These are phyloP conservation scores for Ganoderma sp. DNA, from an alignment of 1,284 basidiomycete species.

Conservation along the genomic window DNA sequence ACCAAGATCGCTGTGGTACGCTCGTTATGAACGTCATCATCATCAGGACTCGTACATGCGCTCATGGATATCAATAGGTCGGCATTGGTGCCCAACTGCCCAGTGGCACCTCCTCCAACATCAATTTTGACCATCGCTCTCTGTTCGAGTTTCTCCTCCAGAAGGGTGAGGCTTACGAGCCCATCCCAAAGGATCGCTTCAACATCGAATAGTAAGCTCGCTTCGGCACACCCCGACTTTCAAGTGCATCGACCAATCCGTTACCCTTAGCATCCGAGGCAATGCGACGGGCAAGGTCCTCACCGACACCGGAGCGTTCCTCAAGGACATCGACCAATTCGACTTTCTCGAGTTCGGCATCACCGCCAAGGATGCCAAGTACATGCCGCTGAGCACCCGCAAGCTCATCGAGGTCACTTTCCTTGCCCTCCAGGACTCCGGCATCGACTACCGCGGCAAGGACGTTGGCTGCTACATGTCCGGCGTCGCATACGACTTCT, in stretches of 20 bases:
- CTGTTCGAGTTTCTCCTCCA: slow-evolving; percentile 48
- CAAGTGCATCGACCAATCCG: neutral
- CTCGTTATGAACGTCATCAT: neutral
- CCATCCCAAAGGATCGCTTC: slow-evolving; percentile 44
- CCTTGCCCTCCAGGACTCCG: slow-evolving; percentile 48
- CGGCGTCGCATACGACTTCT: slow-evolving; percentile 30
- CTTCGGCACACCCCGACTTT: neutral
- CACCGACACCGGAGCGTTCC: slow-evolving; percentile 42
- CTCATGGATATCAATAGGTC: slow-evolving; percentile 35
- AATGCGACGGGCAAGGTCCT: slow-evolving; percentile 1
- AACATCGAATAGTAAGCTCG: slow-evolving; percentile 39
- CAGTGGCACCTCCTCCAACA: slow-evolving; percentile 36
- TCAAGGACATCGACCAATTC: slow-evolving; percentile 46
- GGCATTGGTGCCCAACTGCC: slow-evolving; percentile 49
- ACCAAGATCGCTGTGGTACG: slow-evolving; percentile 3
- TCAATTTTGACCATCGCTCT: slow-evolving; percentile 44
- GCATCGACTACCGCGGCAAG: slow-evolving; percentile 47
- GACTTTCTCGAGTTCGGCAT: slow-evolving; percentile 51
- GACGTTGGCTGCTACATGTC: slow-evolving; percentile 48
- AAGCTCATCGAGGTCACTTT: slow-evolving; percentile 47
- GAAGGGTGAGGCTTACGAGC: slow-evolving; percentile 44
- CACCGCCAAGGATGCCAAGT: slow-evolving; percentile 44
- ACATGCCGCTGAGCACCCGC: slow-evolving; percentile 45
- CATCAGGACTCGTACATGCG: neutral
- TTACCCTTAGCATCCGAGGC: neutral